Percentiles rank a stretch among this genome's conserved stretches.
These are phyloP conservation scores for Nicotiana undulata DNA, from an alignment of 257 asterid genomes.

Conservation along the genomic window DNA sequence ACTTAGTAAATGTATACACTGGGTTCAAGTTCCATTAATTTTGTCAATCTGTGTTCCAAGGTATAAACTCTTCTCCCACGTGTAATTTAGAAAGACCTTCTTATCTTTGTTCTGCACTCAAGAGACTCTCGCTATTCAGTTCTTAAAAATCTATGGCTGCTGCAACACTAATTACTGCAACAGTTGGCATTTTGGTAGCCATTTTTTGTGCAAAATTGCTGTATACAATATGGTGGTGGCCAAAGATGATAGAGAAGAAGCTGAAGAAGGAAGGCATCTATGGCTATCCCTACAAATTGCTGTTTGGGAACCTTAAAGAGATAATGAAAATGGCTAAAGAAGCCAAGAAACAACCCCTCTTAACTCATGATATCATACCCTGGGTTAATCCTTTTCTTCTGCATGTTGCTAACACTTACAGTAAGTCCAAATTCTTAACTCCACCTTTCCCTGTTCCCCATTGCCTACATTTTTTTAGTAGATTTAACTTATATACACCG, in stretches of 20 bases:
- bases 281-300: conserved; percentile 16
- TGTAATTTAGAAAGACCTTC: neutral
- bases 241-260: conserved; percentile 17
- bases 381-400: conserved; percentile 13
- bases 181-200: neutral
- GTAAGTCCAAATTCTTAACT: conserved; percentile 1
- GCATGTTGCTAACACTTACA: conserved; percentile 16
- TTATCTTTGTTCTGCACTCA: neutral
- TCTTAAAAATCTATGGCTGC: neutral
- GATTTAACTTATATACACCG: no score
- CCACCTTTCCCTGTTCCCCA: no score
- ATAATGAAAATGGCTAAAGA: conserved; percentile 5
- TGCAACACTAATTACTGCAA: neutral
- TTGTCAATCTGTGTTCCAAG: neutral
- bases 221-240: conserved; percentile 18
- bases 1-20: neutral
- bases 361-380: conserved; percentile 11
- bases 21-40: neutral
- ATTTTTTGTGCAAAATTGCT: neutral
- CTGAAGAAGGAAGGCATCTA: conserved; percentile 14
- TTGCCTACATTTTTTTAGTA: no score
- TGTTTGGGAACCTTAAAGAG: conserved; percentile 16
- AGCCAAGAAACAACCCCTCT: conserved; percentile 16
- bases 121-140: neutral
- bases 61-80: neutral